These are phyloP conservation scores for Oxyria digyna DNA, from an alignment of 148 eudicot genomes.

Conservation along the genomic window DNA sequence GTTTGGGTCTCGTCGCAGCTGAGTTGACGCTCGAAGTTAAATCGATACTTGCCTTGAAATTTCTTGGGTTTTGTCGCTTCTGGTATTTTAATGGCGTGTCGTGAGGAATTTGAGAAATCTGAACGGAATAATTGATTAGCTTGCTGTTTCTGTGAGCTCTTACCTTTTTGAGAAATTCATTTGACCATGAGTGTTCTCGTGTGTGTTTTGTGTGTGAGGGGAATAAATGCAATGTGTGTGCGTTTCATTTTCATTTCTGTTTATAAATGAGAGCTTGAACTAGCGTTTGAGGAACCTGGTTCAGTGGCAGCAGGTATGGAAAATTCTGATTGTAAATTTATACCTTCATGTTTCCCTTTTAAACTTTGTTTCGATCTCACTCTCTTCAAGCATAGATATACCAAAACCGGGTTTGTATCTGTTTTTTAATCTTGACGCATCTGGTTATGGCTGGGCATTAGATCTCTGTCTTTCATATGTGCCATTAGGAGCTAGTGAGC, in stretches of 20 bases:
- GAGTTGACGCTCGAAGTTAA: neutral
- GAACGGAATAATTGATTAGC: neutral
- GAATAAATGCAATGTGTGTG: slow-evolving; percentile 10
- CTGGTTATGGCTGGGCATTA: neutral
- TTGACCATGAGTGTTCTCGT: slow-evolving; percentile 18
- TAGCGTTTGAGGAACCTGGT: neutral
- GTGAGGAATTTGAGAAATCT: neutral
- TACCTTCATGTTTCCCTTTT: neutral
- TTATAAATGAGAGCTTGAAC: slow-evolving; percentile 12
- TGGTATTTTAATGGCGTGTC: neutral
- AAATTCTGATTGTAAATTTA: neutral
- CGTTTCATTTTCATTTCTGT: slow-evolving; percentile 13
- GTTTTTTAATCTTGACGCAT: neutral
- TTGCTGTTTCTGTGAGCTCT: slow-evolving; percentile 11
- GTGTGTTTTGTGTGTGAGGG: slow-evolving; percentile 6
- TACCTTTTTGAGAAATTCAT: slow-evolving; percentile 5
- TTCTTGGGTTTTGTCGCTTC: neutral
- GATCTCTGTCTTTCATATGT: neutral
- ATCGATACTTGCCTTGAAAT: neutral
- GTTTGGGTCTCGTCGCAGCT: neutral
- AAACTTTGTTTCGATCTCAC: neutral
- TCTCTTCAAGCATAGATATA: no score
- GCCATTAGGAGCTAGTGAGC: neutral
- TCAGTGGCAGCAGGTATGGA: neutral
- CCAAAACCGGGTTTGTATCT: neutral